Conservation (phyloP, 2,329 filamentous ascomycete species). For the Aspergillus quadricinctus region DNA sequence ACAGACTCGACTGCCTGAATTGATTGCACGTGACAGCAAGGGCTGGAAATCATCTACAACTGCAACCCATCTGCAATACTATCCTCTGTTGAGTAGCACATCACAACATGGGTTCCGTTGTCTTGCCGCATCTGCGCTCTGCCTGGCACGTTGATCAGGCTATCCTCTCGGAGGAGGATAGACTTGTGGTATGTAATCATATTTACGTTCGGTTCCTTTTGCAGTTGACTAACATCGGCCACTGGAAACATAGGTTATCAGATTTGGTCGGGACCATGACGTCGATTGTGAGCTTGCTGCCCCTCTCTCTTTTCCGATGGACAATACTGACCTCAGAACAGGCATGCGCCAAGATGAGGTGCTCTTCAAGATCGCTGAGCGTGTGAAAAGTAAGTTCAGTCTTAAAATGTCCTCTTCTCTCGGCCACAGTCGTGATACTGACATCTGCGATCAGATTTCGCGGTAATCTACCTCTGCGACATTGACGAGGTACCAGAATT, state of each 20-base stretch:
- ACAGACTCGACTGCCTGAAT: background rate
- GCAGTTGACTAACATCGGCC: background rate
- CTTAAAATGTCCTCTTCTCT: background rate
- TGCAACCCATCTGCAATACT: background rate
- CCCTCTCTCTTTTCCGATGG: background rate
- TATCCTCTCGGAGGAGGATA: slow-evolving; percentile 85
- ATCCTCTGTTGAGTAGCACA: background rate
- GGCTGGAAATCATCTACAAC: background rate
- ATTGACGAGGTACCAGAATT: slow-evolving; percentile 88
- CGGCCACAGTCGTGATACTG: background rate
- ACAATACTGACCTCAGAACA: slow-evolving; percentile 18
- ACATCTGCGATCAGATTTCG: slow-evolving; percentile 29
- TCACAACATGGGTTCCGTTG: slow-evolving; percentile 69
- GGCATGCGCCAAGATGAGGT: slow-evolving; percentile 83
- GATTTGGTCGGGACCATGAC: slow-evolving; percentile 85
- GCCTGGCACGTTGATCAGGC: slow-evolving; percentile 99
- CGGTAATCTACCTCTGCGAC: slow-evolving; percentile 84
- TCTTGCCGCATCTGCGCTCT: slow-evolving; percentile 82
- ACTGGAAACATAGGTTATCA: slow-evolving; percentile 61
- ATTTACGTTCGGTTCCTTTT: background rate
- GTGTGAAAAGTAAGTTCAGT: slow-evolving; percentile 63
- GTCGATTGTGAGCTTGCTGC: slow-evolving; percentile 54
- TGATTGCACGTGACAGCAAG: slow-evolving; percentile 5
- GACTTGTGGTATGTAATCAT: slow-evolving; percentile 50
- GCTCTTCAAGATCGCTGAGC: slow-evolving; percentile 88